Evolutionary conservation across 768 basidiomycete species (phyloP), one percentile per base, ranked within the genome.

Genomic region (Hydnum rufescens): DNA sequence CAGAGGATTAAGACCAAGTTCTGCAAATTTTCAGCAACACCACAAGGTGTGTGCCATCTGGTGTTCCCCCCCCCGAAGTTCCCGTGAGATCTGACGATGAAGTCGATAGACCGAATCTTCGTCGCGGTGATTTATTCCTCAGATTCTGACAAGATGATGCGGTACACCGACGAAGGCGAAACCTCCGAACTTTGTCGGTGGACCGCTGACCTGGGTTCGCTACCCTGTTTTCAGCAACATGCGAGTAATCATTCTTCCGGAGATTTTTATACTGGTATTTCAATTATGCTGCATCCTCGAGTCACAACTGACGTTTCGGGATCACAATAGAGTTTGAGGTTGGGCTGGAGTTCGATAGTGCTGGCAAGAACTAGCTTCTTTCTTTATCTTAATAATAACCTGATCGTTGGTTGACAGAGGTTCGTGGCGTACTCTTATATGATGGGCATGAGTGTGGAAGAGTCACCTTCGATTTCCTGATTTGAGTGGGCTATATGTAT

Each of bases 51-150:
- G 53, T 51, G 6, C n/a, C 28, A n/a, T n/a, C n/a, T n/a, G n/a
- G n/a, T 18, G 6, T 18, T 18, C 6, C 46, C 18, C 6, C 46
- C 18, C 25, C 25, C 25, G 22, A 18, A 8, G 6, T 47, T 6
- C 6, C 22, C 6, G 46, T 18, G 49, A 25, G 23, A 16, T 1
- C 49, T 29, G 13, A 16, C 49, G 44, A 53, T 44, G 57, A 18
- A 31, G 2, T 51, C 36, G 32, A 53, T 3, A 43, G 43, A 19
- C 60, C 82, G 84, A 87, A 64, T 77, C 77, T 29, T 66, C 75
- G 43, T 87, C 87, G 58, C 76, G 82, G 50, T 83, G 83, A 19
- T 76, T 80, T 87, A 76, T 63, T 82, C 82, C 5, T 80, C 79
- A 34, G 80, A 83, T 53, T 66, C 69, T 22, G 80, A 82, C 58